Evolutionary conservation across 495 filamentous ascomycete genomes (phyloP), one percentile per base, ranked within the genome.

Genomic region (Viridothelium virens): DNA sequence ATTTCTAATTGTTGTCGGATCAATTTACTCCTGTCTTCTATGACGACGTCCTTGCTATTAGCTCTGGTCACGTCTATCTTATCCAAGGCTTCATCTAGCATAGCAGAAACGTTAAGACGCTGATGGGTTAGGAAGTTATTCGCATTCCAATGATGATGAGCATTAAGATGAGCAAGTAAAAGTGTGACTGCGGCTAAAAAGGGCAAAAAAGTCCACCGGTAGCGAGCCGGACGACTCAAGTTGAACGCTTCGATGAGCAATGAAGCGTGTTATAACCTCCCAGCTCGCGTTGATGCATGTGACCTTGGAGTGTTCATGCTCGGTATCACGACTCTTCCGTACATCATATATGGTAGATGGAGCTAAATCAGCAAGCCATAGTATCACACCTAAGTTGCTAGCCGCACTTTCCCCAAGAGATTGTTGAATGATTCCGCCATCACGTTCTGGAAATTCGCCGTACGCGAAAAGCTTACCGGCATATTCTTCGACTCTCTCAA

Each of bases 51-150:
- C 3, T 38, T 48, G 56, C 77, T 78, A 4, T 73, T 16, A 5
- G 53, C 56, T 56, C 48, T 73, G 31, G 78, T 50, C n/a, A 67
- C 65, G 47, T 77, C 69, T 67, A 82, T 74, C 44, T 71, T 72
- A n/a, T 74, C 75, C 1, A 79, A 69, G 2, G 74, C 70, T 18
- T 73, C 73, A 66, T 84, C 79, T 64, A 82, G 73, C 16, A 79
- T 70, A 2, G 74, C 79, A n/a, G 79, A 76, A 62, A 82, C 79
- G 59, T 75, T 73, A 0, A 69, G 70, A 1, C 79, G 76, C 56
- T 77, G 77, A 62, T 82, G 77, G 2, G 69, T 73, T 14, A 82
- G 72, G 34, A 73, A 63, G 59, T 76, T 72, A 38, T 73, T 68
- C n/a, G 67, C 65, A 33, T 59, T 63, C n/a, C 33, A 18, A 36